Percentiles rank a stretch among this genome's conserved stretches.
Conservation (phyloP, 768 basidiomycete species). For the Amyloporia xantha region DNA sequence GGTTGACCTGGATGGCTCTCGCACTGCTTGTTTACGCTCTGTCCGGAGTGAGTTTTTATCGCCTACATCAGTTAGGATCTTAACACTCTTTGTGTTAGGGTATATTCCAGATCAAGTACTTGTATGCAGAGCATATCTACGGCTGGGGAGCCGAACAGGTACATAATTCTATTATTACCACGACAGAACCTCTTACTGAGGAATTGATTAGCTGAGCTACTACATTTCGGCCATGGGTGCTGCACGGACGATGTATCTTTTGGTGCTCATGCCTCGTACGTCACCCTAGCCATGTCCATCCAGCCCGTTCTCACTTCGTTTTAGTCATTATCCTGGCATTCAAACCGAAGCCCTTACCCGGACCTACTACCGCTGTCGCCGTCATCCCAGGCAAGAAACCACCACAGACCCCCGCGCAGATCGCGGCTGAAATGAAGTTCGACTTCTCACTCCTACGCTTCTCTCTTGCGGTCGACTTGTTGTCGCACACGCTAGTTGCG, state of each 20-base stretch:
- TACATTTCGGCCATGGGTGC: conserved; percentile 70
- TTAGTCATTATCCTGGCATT: conserved; percentile 58
- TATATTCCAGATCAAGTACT: conserved; percentile 67
- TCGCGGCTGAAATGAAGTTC: conserved; percentile 58
- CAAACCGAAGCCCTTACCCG: conserved; percentile 38
- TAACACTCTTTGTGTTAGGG: conserved; percentile 33
- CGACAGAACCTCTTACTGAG: too few relatives aligned
- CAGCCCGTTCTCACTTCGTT: conserved; percentile 34
- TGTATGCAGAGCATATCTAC: conserved; percentile 72
- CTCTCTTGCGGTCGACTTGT: conserved; percentile 62
- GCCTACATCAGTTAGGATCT: not conserved
- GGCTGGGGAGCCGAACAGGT: conserved; percentile 59
- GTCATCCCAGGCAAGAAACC: conserved; percentile 18
- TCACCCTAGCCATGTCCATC: conserved; percentile 1
- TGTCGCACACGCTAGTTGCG: conserved; percentile 57
- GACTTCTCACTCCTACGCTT: conserved; percentile 59
- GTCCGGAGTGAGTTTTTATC: conserved; percentile 47
- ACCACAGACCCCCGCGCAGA: conserved; percentile 41
- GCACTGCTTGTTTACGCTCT: conserved; percentile 59
- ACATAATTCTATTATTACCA: conserved; percentile 12
- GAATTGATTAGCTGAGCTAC: conserved; percentile 54
- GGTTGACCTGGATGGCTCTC: conserved; percentile 60
- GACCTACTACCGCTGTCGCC: conserved; percentile 7
- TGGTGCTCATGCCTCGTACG: conserved; percentile 65
- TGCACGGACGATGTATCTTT: conserved; percentile 55